Evolutionary conservation across 2,329 filamentous ascomycete genomes (phyloP).

Genomic region (Diaporthe sp.): DNA sequence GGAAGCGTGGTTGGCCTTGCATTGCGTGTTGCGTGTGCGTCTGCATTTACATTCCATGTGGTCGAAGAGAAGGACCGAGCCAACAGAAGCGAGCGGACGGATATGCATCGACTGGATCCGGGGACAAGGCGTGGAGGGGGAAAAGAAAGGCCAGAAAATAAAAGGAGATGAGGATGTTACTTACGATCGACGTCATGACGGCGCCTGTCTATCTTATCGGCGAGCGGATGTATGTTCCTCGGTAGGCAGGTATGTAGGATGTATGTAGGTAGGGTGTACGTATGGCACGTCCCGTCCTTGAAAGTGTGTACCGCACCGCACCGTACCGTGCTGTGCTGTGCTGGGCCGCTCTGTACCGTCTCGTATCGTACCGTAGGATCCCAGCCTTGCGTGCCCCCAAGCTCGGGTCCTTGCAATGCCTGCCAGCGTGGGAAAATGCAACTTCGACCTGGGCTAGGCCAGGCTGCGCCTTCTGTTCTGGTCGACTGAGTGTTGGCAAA

Average conservation of each 20-base stretch:
- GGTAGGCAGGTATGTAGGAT: neutral
- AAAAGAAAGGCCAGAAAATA: slow-evolving; percentile 19
- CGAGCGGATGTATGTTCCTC: slow-evolving; percentile 21
- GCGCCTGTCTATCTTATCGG: slow-evolving; percentile 41
- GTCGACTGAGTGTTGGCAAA: neutral
- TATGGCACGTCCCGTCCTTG: slow-evolving; percentile 33
- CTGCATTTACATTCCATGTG: neutral
- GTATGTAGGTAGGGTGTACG: neutral
- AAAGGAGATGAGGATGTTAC: slow-evolving; percentile 38
- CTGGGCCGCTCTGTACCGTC: slow-evolving; percentile 3
- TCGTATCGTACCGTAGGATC: slow-evolving; percentile 31
- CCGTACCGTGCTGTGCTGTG: slow-evolving; percentile 14
- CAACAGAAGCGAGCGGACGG: neutral
- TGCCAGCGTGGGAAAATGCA: slow-evolving; percentile 4
- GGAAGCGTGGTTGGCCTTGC: neutral
- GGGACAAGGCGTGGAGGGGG: slow-evolving; percentile 20
- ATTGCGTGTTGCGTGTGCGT: neutral
- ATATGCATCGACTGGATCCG: slow-evolving; percentile 11
- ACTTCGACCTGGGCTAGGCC: slow-evolving; percentile 5
- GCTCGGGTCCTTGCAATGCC: slow-evolving; percentile 21
- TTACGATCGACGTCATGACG: slow-evolving; percentile 53
- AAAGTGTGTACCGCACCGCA: slow-evolving; percentile 24
- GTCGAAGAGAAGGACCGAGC: slow-evolving; percentile 2
- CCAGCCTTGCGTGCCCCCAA: slow-evolving; percentile 23
- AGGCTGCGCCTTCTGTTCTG: slow-evolving; percentile 1